Base-by-base conservation (phyloP, 2,329 filamentous ascomycete species). In the Aspergillus fructus region DNA sequence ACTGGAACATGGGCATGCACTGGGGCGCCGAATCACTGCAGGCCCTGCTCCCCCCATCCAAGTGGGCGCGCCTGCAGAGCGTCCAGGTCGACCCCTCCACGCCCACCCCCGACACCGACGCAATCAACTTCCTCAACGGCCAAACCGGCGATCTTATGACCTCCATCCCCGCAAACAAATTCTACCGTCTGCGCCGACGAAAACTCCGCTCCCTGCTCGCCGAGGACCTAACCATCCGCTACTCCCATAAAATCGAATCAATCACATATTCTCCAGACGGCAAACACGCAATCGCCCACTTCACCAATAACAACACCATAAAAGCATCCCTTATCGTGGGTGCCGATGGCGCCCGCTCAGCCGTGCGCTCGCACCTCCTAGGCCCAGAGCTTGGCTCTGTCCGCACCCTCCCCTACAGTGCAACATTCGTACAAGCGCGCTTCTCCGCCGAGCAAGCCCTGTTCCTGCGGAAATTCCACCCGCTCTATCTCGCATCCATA, bases 341-440 rank as follows among this genome's bases (percentile, higher is more conserved):
- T 33, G 61, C 65, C 2, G 68, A 71, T 39, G 68, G 68, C 21
- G 61, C 66, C 9, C 61, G 62, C 12, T 70, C 68, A 13, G 64
- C 55, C 7, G 58, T 59, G 15, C 61, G 68, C 15, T 47, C 47
- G 21, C n/a, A 55, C 34, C 65, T 78, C 4, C 59, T 78, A 3
- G 72, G 69, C 5, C 51, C 67, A 4, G 59, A 69, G 50, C 40
- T 43, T 1, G 69, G 70, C 3, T 57, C 65, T 24, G 71, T 77
- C 27, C 74, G 72, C 58, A 68, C 64, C 21, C 66, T 82, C 6
- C 76, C 78, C 2, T 75, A 79, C 52, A 75, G 71, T 3, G 76
- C 78, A 8, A 79, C 77, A 1, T 80, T 80, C 55, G 70, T 80
- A 13, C 77, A 78, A 50, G 67, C 72, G 5, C 73, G 63, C 46